Base-by-base conservation (phyloP, 176 grass and related monocot species). In the Aegilops sharonensis region DNA sequence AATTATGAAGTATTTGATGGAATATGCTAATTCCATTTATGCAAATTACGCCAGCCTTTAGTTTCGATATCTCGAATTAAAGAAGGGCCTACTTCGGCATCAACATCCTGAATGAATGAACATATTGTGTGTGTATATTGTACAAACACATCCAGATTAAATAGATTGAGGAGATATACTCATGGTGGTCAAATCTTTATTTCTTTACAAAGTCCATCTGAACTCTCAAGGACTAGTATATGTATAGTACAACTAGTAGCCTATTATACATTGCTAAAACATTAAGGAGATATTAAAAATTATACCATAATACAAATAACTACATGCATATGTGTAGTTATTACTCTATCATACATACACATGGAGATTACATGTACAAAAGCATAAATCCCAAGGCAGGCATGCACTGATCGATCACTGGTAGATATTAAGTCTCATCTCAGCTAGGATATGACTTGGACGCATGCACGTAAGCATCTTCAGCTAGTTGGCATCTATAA, bases 281-380 rank as follows among this genome's bases (percentile, higher is more conserved):
- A 47, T 27, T 47, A 47, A 6, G 7, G 11, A 73, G 18, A 6
- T 23, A n/a, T 24, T 43, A 43, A 24, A 4, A 43, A 43, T 21
- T 59, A 59, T 54, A 15, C 7, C 18, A 21, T 25, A 25, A 72
- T 42, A 72, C 9, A 71, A 40, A 68, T 18, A 68, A 14, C 3
- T 68, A 17, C 14, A 69, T 70, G 5, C 21, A 39, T 67, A 67
- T 72, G 21, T 72, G 36, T 72, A 72, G 5, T 72, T 72, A 40
- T 72, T 72, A 72, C 36, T 72, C 69, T 72, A 72, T 42, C 69
- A 42, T 72, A 72, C 68, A 72, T 72, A 72, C 21, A 72, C 68
- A 72, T 72, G 68, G 10, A 15, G 40, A 5, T 45, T 7, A 45
- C 39, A 73, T 65, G 54, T 59, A 30, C 10, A 45, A 23, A 21